Percentiles rank a stretch among this genome's conserved stretches.
These are phyloP conservation scores for Byssochlamys sp. DNA, from an alignment of 2,329 filamentous ascomycete species.

Conservation along the genomic window DNA sequence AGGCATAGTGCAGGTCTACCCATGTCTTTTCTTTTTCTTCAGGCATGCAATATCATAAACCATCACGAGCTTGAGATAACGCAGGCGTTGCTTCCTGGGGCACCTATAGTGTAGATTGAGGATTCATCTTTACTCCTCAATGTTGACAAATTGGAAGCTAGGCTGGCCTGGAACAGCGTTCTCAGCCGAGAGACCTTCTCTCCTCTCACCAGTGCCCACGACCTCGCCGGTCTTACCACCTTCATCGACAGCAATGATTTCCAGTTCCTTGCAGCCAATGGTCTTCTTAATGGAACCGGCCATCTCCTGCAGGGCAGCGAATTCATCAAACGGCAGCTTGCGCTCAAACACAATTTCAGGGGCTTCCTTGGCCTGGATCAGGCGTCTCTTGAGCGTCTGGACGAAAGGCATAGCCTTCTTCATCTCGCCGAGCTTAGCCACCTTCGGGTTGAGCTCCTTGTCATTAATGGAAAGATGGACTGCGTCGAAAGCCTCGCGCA, in stretches of 20 bases:
- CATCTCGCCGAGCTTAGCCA: slow-evolving; percentile 69
- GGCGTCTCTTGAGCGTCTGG: slow-evolving; percentile 72
- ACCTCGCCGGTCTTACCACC: slow-evolving; percentile 42
- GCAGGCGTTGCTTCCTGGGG: background rate
- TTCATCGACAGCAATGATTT: slow-evolving; percentile 61
- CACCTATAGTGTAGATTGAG: background rate
- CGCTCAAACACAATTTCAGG: slow-evolving; percentile 64
- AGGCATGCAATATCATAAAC: background rate
- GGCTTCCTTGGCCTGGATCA: slow-evolving; percentile 58
- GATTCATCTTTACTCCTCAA: slow-evolving; percentile 36
- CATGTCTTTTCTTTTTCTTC: background rate
- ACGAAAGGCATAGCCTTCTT: slow-evolving; percentile 99
- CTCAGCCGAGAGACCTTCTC: slow-evolving; percentile 55
- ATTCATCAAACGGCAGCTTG: slow-evolving; percentile 80
- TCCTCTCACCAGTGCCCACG: slow-evolving; percentile 42
- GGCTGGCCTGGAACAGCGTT: slow-evolving; percentile 72
- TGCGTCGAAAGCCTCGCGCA: slow-evolving; percentile 60
- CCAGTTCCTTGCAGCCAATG: slow-evolving; percentile 59
- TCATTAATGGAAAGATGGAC: slow-evolving; percentile 59
- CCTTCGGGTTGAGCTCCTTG: slow-evolving; percentile 66
- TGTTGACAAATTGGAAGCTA: slow-evolving; percentile 76
- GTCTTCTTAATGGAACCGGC: slow-evolving; percentile 67
- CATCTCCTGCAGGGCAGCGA: slow-evolving; percentile 66
- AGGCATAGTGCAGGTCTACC: background rate
- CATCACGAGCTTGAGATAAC: background rate